These are phyloP conservation scores for Alternaria angustiovoidea DNA, from an alignment of 2,329 filamentous ascomycete genomes.

Conservation along the genomic window DNA sequence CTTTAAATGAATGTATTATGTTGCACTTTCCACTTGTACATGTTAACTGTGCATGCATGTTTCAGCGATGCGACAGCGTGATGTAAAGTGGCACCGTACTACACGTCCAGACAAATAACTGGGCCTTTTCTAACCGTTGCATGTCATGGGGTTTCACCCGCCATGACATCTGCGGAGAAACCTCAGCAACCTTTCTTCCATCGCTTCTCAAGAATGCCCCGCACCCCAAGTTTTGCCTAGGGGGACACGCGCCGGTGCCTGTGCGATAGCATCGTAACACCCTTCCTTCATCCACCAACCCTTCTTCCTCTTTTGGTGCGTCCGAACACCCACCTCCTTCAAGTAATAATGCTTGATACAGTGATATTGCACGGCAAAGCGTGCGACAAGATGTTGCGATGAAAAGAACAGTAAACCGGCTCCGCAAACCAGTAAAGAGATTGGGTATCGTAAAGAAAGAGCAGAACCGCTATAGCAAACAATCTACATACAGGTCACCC, in stretches of 20 bases:
- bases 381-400: slow-evolving; percentile 1
- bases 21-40: neutral
- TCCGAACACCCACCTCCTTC: neutral
- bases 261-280: neutral
- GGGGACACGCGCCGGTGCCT: slow-evolving; percentile 3
- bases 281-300: neutral
- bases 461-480: neutral
- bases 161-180: neutral
- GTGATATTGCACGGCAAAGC: neutral
- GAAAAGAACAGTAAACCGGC: neutral
- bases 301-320: neutral
- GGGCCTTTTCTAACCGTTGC: neutral
- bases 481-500: slow-evolving; percentile 18
- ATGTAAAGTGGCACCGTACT: neutral
- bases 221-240: slow-evolving; percentile 15
- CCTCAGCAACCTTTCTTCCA: neutral
- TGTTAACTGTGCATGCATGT: slow-evolving; percentile 22
- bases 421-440: neutral
- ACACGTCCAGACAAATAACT: neutral
- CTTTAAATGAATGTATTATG: slow-evolving; percentile 10
- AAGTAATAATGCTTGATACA: neutral
- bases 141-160: slow-evolving; percentile 16
- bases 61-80: slow-evolving; percentile 23
- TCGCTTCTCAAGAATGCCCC: neutral
- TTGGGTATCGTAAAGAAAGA: slow-evolving; percentile 23